Conservation (phyloP, 805 yeast genomes). For the Metschnikowia santaceciliae region DNA sequence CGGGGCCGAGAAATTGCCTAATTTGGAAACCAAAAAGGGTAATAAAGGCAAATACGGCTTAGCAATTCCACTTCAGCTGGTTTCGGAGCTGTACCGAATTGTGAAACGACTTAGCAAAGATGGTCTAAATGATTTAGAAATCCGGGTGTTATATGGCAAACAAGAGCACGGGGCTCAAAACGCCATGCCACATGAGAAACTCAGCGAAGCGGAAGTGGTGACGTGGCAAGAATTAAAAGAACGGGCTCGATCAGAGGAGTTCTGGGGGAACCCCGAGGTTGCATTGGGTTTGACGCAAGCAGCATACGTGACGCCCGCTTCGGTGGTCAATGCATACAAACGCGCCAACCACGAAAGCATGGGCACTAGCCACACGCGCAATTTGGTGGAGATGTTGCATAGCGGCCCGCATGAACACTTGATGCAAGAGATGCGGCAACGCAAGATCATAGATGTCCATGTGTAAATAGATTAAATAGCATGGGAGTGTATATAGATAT, state of each 20-base stretch:
- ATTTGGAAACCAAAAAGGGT: not conserved
- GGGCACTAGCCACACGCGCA: not conserved
- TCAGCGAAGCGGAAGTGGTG: not conserved
- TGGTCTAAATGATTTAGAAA: constrained; percentile 12
- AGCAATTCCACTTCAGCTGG: constrained; percentile 6
- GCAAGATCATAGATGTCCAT: not conserved
- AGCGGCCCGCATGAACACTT: constrained; percentile 1
- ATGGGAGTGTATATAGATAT: too few species aligned
- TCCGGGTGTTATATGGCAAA: constrained; percentile 7
- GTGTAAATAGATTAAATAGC: not conserved
- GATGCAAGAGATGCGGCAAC: not conserved
- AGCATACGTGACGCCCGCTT: not conserved
- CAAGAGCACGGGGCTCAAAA: not conserved
- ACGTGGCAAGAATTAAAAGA: not conserved
- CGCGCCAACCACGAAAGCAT: not conserved
- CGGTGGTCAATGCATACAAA: not conserved
- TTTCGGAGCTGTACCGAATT: constrained; percentile 15
- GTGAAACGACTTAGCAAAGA: constrained; percentile 12
- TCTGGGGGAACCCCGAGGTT: not conserved
- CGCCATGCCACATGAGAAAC: constrained; percentile 1
- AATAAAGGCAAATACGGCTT: not conserved
- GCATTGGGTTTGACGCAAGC: not conserved
- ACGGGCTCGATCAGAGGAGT: not conserved
- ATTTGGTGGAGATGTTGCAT: not conserved
- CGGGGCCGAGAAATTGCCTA: not conserved